phyloP scores from a whole-genome alignment of 2,329 filamentous ascomycete genomes.

The Delphinella strobiligena region DNA sequence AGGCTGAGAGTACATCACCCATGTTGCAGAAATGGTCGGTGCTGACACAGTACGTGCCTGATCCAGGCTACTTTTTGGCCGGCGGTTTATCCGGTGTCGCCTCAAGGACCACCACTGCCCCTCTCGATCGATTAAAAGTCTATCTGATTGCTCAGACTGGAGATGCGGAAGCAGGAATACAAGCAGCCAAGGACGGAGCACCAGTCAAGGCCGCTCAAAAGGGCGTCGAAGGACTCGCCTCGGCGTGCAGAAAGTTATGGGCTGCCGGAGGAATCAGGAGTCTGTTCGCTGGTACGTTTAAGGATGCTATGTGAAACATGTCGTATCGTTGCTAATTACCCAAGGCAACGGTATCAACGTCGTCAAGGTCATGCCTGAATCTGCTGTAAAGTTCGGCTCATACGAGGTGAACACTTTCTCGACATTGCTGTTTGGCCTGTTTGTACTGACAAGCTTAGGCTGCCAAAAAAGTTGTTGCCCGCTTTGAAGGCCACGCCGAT shows the following conservation, averaged over 20 bases:
- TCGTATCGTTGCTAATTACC: conserved; percentile 12
- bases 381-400: conserved; percentile 93
- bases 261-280: conserved; percentile 74
- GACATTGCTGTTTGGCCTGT: too few relatives aligned
- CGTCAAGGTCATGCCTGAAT: conserved; percentile 96
- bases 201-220: conserved; percentile 52
- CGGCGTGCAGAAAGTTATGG: conserved; percentile 70
- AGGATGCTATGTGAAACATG: conserved; percentile 4
- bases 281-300: conserved; percentile 74
- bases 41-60: conserved; percentile 54
- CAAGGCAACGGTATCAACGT: conserved; percentile 92
- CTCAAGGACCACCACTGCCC: conserved; percentile 88
- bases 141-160: conserved; percentile 89
- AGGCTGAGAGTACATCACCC: background rate
- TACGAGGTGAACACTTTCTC: conserved; percentile 54
- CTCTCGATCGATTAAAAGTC: conserved; percentile 92
- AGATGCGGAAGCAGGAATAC: conserved; percentile 45
- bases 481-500: conserved; percentile 78
- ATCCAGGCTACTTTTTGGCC: conserved; percentile 95
- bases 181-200: conserved; percentile 59
- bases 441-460: conserved; percentile 37
- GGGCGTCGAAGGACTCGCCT: conserved; percentile 55
- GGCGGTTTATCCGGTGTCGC: conserved; percentile 90
- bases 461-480: conserved; percentile 75
- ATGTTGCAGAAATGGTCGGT: conserved; percentile 5